A percentile compares a stretch with the other conserved stretches of the same genome.
phyloP scores from a whole-genome alignment of 2,329 filamentous ascomycete species.

The Diplodia sapinea region DNA sequence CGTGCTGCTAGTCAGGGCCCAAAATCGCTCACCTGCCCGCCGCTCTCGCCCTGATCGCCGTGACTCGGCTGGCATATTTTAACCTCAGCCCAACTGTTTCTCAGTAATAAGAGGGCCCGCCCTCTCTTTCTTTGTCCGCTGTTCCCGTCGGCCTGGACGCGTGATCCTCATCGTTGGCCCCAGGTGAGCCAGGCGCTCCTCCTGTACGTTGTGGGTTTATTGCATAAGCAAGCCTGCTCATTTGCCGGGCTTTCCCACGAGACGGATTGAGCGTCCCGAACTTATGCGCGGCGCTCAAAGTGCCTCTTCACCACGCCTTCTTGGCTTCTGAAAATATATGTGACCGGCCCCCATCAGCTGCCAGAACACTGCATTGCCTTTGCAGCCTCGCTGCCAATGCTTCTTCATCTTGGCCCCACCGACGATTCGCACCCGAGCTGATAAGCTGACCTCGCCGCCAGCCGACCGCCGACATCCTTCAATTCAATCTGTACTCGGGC shows the following conservation, averaged over 20 bases:
- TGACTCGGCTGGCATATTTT: conserved; percentile 4
- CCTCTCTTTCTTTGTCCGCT: neutral
- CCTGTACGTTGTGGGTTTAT: neutral
- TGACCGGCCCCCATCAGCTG: conserved; percentile 8
- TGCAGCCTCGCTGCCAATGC: conserved; percentile 7
- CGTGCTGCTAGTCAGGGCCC: neutral
- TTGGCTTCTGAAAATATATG: conserved; percentile 6
- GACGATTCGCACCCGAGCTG: conserved; percentile 5
- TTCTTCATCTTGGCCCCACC: conserved; percentile 16
- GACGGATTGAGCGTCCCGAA: neutral
- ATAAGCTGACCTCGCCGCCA: conserved; percentile 12
- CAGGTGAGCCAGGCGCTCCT: conserved; percentile 1
- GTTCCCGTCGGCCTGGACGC: neutral
- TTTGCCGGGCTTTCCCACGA: neutral
- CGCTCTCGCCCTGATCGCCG: neutral
- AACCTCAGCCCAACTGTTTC: conserved; percentile 10
- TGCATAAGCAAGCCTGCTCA: conserved; percentile 1
- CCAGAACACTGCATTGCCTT: neutral
- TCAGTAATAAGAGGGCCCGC: neutral
- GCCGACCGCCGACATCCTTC: neutral
- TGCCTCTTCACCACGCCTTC: neutral
- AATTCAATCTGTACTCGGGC: neutral
- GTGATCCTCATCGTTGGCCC: neutral
- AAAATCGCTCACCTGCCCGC: neutral
- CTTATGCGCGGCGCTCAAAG: neutral